These are phyloP conservation scores for Babesia divergens DNA, from an alignment of 169 alveolate species.

Conservation along the genomic window DNA sequence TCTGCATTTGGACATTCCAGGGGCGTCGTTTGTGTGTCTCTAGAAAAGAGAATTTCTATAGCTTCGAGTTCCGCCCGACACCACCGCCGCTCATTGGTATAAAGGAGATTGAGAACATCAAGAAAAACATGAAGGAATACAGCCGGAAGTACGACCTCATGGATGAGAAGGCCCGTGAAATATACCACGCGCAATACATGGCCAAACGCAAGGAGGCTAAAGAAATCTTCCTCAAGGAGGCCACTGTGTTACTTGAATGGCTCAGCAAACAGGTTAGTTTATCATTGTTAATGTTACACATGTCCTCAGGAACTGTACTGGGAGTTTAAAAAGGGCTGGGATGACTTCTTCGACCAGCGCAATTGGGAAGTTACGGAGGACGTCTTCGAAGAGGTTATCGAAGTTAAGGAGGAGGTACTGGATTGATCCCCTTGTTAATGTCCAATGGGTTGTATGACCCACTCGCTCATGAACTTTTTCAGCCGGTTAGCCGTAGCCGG, in stretches of 20 bases:
- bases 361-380: slow-evolving; percentile 71
- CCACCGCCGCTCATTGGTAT: slow-evolving; percentile 82
- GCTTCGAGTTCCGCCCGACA: slow-evolving; percentile 86
- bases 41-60: slow-evolving; percentile 79
- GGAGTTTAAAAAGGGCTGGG: slow-evolving; percentile 70
- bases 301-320: slow-evolving; percentile 40
- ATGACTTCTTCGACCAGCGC: slow-evolving; percentile 57
- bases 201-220: slow-evolving; percentile 66
- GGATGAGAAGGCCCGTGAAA: slow-evolving; percentile 77
- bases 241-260: slow-evolving; percentile 64
- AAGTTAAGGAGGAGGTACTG: slow-evolving; percentile 58
- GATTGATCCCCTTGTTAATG: slow-evolving; percentile 15
- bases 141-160: slow-evolving; percentile 68
- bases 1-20: slow-evolving; percentile 84
- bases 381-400: slow-evolving; percentile 58
- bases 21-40: slow-evolving; percentile 81
- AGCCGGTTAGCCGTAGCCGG: slow-evolving; percentile 82
- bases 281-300: background rate
- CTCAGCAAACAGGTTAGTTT: slow-evolving; percentile 57
- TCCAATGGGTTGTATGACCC: slow-evolving; percentile 72
- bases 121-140: slow-evolving; percentile 82
- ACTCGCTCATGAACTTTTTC: slow-evolving; percentile 77
- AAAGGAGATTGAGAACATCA: slow-evolving; percentile 77
- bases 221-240: slow-evolving; percentile 60
- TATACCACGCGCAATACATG: slow-evolving; percentile 66